Evolutionary conservation across 163 green algal genomes (phyloP), one percentile per base, ranked within the genome.

Genomic region (Prototheca wickerhamii): DNA sequence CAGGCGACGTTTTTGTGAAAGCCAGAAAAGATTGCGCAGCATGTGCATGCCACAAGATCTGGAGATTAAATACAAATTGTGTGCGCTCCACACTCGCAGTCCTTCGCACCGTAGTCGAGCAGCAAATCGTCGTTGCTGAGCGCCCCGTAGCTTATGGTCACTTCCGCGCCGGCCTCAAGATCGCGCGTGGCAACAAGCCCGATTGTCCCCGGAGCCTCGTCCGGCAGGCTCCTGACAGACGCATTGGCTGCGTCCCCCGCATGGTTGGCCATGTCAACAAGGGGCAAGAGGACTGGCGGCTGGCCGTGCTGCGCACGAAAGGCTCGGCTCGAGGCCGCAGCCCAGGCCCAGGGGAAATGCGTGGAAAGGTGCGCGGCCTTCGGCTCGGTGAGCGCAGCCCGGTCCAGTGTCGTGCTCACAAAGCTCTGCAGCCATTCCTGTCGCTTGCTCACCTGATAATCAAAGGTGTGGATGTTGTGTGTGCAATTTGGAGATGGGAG

Each of bases 51-150:
- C n/a, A n/a, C n/a, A n/a, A n/a, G n/a, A n/a, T n/a, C n/a, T n/a
- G n/a, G n/a, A n/a, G n/a, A n/a, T n/a, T 49, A 49, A 49, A 49
- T 49, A 49, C 10, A 49, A 49, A 49, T 49, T n/a, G n/a, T n/a
- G n/a, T n/a, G n/a, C n/a, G n/a, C n/a, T n/a, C 37, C 12, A 21
- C 46, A 54, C 46, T 10, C 6, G 6, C 46, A 21, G 46, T 30
- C 46, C 46, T 28, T 10, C 18, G 23, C 18, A 54, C 46, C 86
- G 61, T 93, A 92, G 69, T 94, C 88, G 51, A 95, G 77, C 5
- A 96, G 74, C 28, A 96, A 63, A 37, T 88, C 85, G 74, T 95
- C 86, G 60, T 96, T 96, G 61, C 31, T 46, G 17, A 96, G 81
- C 4, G 62, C 26, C 49, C 87, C 87, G 63, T 95, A 95, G 58